A percentile compares a stretch with the other conserved stretches of the same genome.
Conservation (phyloP, 2,329 filamentous ascomycete genomes). For the Iodosphaeria phyllophila region DNA sequence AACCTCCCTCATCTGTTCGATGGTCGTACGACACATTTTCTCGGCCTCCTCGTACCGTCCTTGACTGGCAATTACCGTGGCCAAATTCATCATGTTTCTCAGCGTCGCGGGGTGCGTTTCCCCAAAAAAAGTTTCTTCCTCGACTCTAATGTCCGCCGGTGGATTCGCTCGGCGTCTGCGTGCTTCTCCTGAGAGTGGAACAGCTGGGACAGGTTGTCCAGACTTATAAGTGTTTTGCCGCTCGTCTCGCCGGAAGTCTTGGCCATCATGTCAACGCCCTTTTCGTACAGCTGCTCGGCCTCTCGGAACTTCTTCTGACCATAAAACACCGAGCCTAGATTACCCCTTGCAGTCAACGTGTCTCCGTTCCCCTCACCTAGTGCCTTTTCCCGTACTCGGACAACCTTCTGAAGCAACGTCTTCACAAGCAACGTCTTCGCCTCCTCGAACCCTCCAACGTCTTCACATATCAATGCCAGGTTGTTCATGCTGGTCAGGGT, state of each 20-base stretch:
- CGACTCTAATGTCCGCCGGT: conserved; percentile 3
- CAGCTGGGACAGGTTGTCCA: conserved; percentile 7
- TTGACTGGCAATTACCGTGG: conserved; percentile 2
- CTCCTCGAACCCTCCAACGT: too few relatives aligned
- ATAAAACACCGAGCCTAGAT: too few relatives aligned
- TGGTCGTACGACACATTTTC: not conserved
- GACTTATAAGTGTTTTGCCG: conserved; percentile 7
- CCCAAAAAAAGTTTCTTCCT: conserved; percentile 3
- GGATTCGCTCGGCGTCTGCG: conserved; percentile 10
- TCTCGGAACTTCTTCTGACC: too few relatives aligned
- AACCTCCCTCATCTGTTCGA: not conserved
- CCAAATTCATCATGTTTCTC: conserved; percentile 8
- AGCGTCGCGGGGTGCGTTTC: conserved; percentile 6
- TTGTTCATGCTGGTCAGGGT: conserved; percentile 7
- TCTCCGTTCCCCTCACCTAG: too few relatives aligned
- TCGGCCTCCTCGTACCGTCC: not conserved
- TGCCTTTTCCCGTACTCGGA: too few relatives aligned
- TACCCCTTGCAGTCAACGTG: too few relatives aligned
- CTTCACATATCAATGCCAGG: conserved; percentile 7
- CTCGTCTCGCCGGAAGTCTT: too few relatives aligned
- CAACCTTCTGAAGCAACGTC: too few relatives aligned
- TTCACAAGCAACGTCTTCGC: too few relatives aligned
- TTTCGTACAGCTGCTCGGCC: too few relatives aligned
- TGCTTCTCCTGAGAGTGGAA: conserved; percentile 7
- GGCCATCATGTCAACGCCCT: too few relatives aligned